phyloP scores from a whole-genome alignment of 805 yeast genomes.

The Wickerhamomyces bovis region DNA sequence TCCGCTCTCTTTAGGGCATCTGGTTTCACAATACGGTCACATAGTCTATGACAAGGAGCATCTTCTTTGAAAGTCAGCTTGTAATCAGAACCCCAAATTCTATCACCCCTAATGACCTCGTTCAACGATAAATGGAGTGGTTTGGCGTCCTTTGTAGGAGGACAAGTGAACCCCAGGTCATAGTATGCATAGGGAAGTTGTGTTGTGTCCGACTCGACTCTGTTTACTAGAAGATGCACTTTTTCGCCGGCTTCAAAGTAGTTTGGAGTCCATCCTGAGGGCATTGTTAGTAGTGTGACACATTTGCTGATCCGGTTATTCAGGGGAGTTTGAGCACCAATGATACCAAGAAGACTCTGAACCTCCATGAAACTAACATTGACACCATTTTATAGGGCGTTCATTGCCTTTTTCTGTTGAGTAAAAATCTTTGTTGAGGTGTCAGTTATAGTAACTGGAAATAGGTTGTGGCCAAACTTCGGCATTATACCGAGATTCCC shows the following conservation, averaged over 20 bases:
- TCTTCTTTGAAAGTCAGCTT: slow-evolving; percentile 59
- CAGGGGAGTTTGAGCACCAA: not conserved
- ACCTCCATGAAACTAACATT: too few relatives aligned
- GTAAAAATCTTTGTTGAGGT: not conserved
- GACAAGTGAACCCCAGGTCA: slow-evolving; percentile 77
- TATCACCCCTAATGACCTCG: slow-evolving; percentile 74
- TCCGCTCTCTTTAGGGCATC: slow-evolving; percentile 50
- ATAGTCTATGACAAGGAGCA: slow-evolving; percentile 56
- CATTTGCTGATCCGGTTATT: not conserved
- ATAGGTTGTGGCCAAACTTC: not conserved
- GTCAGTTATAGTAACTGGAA: not conserved
- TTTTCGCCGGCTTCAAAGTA: slow-evolving; percentile 45
- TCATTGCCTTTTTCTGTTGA: not conserved
- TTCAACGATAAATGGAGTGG: slow-evolving; percentile 67
- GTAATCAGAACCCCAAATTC: slow-evolving; percentile 72
- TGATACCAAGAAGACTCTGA: too few relatives aligned
- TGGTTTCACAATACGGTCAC: slow-evolving; percentile 57
- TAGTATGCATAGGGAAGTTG: slow-evolving; percentile 74
- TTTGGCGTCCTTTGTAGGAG: slow-evolving; percentile 47
- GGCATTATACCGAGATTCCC: not conserved
- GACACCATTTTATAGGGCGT: not conserved
- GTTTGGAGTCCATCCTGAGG: slow-evolving; percentile 31
- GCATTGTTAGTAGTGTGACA: not conserved
- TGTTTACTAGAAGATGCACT: slow-evolving; percentile 68
- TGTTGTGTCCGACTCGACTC: slow-evolving; percentile 71